A percentile compares a stretch with the other conserved stretches of the same genome.
These are phyloP conservation scores for Lentinula novae-zelandiae DNA, from an alignment of 1,284 basidiomycete species.

Conservation along the genomic window DNA sequence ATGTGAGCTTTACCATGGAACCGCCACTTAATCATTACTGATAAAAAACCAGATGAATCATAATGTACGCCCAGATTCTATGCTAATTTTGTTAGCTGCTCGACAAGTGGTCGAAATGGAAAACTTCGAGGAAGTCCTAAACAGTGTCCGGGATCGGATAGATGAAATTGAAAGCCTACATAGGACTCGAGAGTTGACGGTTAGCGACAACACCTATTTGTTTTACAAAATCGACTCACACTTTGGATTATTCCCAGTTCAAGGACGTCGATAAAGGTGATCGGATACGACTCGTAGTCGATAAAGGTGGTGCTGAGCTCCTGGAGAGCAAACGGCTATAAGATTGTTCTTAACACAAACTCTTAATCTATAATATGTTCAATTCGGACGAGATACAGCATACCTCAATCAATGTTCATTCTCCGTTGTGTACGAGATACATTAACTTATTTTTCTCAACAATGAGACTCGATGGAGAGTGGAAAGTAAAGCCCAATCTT, in stretches of 20 bases:
- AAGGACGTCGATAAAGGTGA: slow-evolving; percentile 61
- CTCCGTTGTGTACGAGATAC: no score
- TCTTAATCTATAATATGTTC: background rate
- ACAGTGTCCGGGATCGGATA: slow-evolving; percentile 67
- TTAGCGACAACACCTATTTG: slow-evolving; percentile 22
- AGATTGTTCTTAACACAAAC: background rate
- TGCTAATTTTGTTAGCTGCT: slow-evolving; percentile 69
- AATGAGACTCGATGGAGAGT: slow-evolving; percentile 1
- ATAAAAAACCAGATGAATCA: slow-evolving; percentile 54
- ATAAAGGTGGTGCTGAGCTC: slow-evolving; percentile 50
- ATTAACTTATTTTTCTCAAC: background rate
- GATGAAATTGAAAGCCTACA: slow-evolving; percentile 74
- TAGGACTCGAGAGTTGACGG: slow-evolving; percentile 67
- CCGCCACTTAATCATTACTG: background rate
- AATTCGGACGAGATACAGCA: no score
- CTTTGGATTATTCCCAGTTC: slow-evolving; percentile 40
- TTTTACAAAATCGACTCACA: background rate
- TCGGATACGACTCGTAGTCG: slow-evolving; percentile 53
- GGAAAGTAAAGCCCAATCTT: slow-evolving; percentile 7
- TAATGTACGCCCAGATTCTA: slow-evolving; percentile 76
- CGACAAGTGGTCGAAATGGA: slow-evolving; percentile 65
- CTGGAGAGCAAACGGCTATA: slow-evolving; percentile 15
- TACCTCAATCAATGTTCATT: no score
- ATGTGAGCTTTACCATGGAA: slow-evolving; percentile 42
- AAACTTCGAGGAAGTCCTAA: slow-evolving; percentile 70